Evolutionary conservation across 352 stramenopile species (phyloP).

Genomic region (Hyaloperonospora arabidopsidis): DNA sequence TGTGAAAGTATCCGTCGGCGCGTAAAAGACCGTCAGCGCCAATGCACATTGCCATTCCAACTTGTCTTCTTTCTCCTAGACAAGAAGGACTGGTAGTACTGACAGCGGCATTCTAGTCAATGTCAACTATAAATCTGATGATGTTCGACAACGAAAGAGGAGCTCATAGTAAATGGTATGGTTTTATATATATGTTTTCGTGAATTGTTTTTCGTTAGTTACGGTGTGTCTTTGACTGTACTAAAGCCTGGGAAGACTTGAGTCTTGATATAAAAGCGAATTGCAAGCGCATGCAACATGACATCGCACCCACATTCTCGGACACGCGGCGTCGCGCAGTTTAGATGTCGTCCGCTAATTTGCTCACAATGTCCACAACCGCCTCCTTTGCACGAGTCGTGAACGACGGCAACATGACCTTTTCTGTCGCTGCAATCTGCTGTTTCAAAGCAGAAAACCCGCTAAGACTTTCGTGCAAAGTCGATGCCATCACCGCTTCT

Average conservation of each 20-base stretch:
- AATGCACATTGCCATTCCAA: slow-evolving; percentile 11
- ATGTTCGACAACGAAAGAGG: too few species aligned
- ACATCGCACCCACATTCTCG: slow-evolving; percentile 6
- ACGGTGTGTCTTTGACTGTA: too few species aligned
- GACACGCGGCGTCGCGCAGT: neutral
- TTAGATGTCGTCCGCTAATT: slow-evolving; percentile 6
- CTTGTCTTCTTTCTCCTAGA: neutral
- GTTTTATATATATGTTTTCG: too few species aligned
- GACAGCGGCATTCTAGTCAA: neutral
- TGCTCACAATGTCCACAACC: slow-evolving; percentile 14
- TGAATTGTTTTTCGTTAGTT: too few species aligned
- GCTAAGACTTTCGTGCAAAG: slow-evolving; percentile 20
- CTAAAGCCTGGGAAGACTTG: too few species aligned
- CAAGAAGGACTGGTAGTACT: neutral
- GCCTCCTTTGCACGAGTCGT: slow-evolving; percentile 17
- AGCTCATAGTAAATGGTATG: too few species aligned
- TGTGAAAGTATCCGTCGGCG: slow-evolving; percentile 65
- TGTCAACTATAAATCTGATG: neutral
- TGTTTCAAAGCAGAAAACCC: slow-evolving; percentile 21
- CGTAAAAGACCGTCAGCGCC: slow-evolving; percentile 51
- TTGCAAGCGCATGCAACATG: neutral
- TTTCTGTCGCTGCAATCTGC: slow-evolving; percentile 22
- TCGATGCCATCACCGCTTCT: slow-evolving; percentile 21
- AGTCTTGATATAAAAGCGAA: too few species aligned
- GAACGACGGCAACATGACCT: slow-evolving; percentile 17